These are phyloP conservation scores for Raphanus hybrid DNA, from an alignment of 441 rosid genomes.

Conservation along the genomic window DNA sequence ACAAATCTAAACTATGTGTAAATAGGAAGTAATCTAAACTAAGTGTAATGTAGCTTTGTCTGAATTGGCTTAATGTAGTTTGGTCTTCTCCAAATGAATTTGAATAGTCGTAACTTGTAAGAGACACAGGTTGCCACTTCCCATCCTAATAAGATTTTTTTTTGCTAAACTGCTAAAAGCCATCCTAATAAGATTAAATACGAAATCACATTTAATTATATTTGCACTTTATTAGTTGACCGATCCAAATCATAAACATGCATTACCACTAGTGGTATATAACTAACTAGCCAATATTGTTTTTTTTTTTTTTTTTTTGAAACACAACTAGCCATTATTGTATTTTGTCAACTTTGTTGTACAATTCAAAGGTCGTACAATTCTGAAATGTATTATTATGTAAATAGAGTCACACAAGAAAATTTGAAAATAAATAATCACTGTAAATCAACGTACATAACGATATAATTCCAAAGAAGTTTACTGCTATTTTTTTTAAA, in stretches of 20 bases:
- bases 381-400: neutral
- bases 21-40: neutral
- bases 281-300: neutral
- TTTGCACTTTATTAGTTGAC: neutral
- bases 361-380: neutral
- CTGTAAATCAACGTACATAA: too few species aligned
- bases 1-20: neutral
- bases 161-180: neutral
- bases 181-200: neutral
- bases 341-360: constrained; percentile 20
- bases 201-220: constrained; percentile 1
- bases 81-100: neutral
- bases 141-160: neutral
- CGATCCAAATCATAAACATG: constrained; percentile 28
- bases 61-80: too few species aligned
- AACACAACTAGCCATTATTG: neutral
- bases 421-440: neutral
- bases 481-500: too few species aligned
- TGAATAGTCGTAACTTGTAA: constrained; percentile 17
- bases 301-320: too few species aligned
- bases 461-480: too few species aligned
- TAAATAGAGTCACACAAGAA: neutral
- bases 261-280: constrained; percentile 28
- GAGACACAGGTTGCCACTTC: constrained; percentile 36
- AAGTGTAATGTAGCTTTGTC: neutral